phyloP scores from a whole-genome alignment of 441 rosid genomes.

The Cnidoscolus chayamansa region DNA sequence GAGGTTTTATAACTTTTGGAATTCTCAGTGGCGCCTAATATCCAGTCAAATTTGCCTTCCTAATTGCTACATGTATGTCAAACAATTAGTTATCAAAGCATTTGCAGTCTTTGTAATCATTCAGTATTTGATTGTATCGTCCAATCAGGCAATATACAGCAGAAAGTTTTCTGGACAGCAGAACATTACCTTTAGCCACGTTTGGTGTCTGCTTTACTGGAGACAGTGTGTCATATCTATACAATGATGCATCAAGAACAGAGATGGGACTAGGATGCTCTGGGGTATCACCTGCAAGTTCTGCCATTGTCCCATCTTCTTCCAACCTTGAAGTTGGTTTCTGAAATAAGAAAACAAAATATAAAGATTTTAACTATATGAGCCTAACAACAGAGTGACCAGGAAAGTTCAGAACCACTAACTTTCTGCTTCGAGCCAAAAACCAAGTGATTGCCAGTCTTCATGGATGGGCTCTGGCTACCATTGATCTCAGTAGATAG shows the following conservation, averaged over 20 bases:
- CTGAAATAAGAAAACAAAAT: slow-evolving; percentile 35
- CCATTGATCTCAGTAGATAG: slow-evolving; percentile 26
- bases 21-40: too few relatives aligned
- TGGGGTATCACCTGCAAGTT: slow-evolving; percentile 41
- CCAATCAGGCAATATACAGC: neutral
- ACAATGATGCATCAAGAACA: slow-evolving; percentile 60
- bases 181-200: slow-evolving; percentile 40
- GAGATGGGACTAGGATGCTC: slow-evolving; percentile 91
- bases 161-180: slow-evolving; percentile 1
- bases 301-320: slow-evolving; percentile 48
- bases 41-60: neutral
- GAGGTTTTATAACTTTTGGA: neutral
- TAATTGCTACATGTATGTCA: neutral
- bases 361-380: slow-evolving; percentile 5
- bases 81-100: neutral
- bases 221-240: slow-evolving; percentile 53
- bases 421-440: slow-evolving; percentile 46
- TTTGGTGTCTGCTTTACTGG: slow-evolving; percentile 48
- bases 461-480: slow-evolving; percentile 35
- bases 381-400: slow-evolving; percentile 15
- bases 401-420: slow-evolving; percentile 28
- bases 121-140: neutral
- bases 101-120: neutral
- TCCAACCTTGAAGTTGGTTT: slow-evolving; percentile 38
- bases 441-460: slow-evolving; percentile 33